phyloP scores from a whole-genome alignment of 169 alveolate species.

The Miamiensis avidus region DNA sequence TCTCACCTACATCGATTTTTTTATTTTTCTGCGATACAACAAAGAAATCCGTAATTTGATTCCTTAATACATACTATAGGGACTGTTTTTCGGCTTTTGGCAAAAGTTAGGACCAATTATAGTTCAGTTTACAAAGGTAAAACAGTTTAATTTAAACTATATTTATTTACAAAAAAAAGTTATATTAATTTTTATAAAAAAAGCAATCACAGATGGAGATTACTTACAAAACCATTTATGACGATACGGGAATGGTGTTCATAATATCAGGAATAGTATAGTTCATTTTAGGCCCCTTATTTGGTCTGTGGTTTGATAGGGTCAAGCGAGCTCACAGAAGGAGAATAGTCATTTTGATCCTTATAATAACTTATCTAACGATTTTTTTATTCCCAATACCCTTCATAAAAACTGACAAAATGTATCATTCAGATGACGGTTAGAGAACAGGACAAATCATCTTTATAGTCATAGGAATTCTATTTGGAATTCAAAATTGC shows the following conservation, averaged over 20 bases:
- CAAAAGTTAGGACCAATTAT: neutral
- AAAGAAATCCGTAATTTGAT: neutral
- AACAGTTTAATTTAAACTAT: no score
- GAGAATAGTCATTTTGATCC: neutral
- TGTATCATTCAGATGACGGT: neutral
- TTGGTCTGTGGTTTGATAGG: neutral
- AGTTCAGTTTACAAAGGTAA: neutral
- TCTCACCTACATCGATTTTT: neutral
- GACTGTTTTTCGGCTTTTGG: neutral
- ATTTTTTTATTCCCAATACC: neutral
- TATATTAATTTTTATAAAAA: no score
- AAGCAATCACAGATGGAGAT: neutral
- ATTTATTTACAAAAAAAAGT: no score
- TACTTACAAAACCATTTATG: neutral
- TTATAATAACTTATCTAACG: neutral
- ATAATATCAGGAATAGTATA: neutral
- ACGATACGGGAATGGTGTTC: neutral
- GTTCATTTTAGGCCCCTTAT: neutral
- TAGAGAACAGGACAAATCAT: neutral
- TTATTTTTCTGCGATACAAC: neutral
- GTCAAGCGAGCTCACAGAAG: neutral
- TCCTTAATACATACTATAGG: neutral
- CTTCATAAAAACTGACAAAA: neutral
- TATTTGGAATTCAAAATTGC: neutral
- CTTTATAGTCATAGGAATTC: neutral